Evolutionary conservation across 75 land plant species (phyloP).

Genomic region (Sequoia sempervirens): DNA sequence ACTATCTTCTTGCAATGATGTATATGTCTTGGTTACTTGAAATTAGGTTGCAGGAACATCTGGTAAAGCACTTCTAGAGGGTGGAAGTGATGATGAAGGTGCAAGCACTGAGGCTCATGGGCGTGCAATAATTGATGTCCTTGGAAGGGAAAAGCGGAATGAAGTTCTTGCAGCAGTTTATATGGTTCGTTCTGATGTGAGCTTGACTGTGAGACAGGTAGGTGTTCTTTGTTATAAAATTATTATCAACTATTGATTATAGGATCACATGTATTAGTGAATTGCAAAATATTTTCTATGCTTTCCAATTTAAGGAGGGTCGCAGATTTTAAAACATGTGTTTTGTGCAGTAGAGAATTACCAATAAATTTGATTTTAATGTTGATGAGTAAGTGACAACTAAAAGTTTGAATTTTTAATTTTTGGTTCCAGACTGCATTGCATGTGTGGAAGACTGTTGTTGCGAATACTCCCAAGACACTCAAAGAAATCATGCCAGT

Average conservation of each 20-base stretch:
- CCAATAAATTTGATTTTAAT: neutral
- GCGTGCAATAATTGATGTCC: conserved; percentile 90
- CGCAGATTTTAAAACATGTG: neutral
- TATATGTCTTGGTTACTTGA: neutral
- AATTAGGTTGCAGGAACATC: conserved; percentile 97
- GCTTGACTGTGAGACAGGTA: conserved; percentile 97
- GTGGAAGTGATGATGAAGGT: conserved; percentile 99
- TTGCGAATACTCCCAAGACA: conserved; percentile 98
- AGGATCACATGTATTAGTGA: neutral
- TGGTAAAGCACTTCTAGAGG: conserved; percentile 95
- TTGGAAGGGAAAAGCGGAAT: conserved; percentile 90
- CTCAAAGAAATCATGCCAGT: conserved; percentile 99
- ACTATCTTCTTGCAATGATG: neutral
- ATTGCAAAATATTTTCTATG: neutral
- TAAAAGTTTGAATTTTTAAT: neutral
- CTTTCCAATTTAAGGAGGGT: neutral
- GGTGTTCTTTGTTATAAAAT: conserved; percentile 35
- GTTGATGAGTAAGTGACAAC: neutral
- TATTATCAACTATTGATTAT: neutral
- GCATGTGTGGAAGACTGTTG: conserved; percentile 99
- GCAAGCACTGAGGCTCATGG: conserved; percentile 99
- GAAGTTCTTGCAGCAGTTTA: conserved; percentile 98
- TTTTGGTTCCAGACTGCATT: conserved; percentile 70
- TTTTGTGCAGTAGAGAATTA: neutral
- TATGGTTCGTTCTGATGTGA: conserved; percentile 98